These are phyloP conservation scores for Colletotrichum sp. DNA, from an alignment of 2,329 filamentous ascomycete species.

Conservation along the genomic window DNA sequence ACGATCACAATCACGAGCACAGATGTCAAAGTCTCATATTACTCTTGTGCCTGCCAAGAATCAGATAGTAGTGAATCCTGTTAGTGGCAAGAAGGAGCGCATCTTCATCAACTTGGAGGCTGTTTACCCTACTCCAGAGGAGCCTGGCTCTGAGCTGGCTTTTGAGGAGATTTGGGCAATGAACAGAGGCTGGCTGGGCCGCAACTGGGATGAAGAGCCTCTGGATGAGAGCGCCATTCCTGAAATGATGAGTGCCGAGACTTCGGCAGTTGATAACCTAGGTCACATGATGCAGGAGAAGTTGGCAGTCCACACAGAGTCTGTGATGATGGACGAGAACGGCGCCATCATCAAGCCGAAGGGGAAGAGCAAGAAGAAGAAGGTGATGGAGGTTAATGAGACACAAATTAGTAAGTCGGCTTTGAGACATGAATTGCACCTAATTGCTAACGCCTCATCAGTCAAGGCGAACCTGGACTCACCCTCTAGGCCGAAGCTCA, in stretches of 20 bases:
- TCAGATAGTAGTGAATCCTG: conserved; percentile 82
- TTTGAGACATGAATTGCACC: too few species aligned
- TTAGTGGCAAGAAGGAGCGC: conserved; percentile 82
- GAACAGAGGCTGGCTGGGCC: conserved; percentile 71
- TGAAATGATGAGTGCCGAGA: conserved; percentile 8
- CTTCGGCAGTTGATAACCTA: conserved; percentile 22
- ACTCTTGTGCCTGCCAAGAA: conserved; percentile 73
- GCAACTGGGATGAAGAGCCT: conserved; percentile 51
- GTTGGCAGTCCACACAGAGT: conserved; percentile 48
- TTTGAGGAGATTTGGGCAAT: conserved; percentile 91
- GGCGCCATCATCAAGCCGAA: conserved; percentile 53
- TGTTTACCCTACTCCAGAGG: conserved; percentile 79
- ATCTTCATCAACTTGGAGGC: conserved; percentile 87
- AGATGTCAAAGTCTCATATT: conserved; percentile 66
- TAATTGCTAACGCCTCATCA: conserved; percentile 43
- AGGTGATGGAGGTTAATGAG: conserved; percentile 85
- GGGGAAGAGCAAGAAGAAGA: conserved; percentile 70
- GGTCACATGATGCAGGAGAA: conserved; percentile 36
- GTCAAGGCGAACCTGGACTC: conserved; percentile 95
- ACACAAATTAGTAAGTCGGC: conserved; percentile 84
- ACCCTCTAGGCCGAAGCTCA: conserved; percentile 82
- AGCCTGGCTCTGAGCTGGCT: conserved; percentile 76
- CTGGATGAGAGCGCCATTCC: conserved; percentile 5
- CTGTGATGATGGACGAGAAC: conserved; percentile 62
- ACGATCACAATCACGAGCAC: conserved; percentile 46